Conservation (phyloP, 2,329 filamentous ascomycete genomes). For the Cercospora canescens region DNA sequence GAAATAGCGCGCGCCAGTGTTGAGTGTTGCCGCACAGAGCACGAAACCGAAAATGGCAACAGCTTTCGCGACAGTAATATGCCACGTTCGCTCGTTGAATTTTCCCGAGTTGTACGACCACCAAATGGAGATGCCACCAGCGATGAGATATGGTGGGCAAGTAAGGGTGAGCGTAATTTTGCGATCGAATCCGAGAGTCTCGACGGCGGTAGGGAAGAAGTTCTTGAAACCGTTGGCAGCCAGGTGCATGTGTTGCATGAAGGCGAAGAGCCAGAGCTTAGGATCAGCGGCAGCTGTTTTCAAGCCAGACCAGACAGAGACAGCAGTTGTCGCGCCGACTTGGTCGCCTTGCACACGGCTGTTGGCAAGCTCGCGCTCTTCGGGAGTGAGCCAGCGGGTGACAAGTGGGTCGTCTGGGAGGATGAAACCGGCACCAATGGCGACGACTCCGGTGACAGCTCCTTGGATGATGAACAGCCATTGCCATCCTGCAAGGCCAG, state of each 20-base stretch:
- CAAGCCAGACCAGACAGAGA: conserved; percentile 50
- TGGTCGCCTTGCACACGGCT: conserved; percentile 54
- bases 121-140: conserved; percentile 33
- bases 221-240: conserved; percentile 55
- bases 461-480: conserved; percentile 67
- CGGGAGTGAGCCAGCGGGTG: conserved; percentile 47
- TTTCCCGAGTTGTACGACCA: conserved; percentile 39
- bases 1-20: conserved; percentile 37
- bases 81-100: conserved; percentile 41
- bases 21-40: conserved; percentile 39
- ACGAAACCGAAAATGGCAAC: conserved; percentile 41
- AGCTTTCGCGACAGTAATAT: conserved; percentile 40
- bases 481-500: conserved; percentile 59
- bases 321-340: conserved; percentile 47
- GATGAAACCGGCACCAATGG: conserved; percentile 58
- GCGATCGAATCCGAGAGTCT: conserved; percentile 49
- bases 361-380: conserved; percentile 48
- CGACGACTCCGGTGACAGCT: conserved; percentile 62
- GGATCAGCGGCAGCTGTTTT: conserved; percentile 52
- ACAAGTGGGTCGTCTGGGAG: conserved; percentile 65
- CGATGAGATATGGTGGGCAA: conserved; percentile 38
- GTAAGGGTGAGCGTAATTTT: conserved; percentile 56
- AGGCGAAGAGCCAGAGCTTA: conserved; percentile 54
- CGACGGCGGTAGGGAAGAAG: conserved; percentile 48
- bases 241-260: conserved; percentile 59